Conservation (phyloP, 2,329 filamentous ascomycete genomes). For the Geosmithia putterillii region DNA sequence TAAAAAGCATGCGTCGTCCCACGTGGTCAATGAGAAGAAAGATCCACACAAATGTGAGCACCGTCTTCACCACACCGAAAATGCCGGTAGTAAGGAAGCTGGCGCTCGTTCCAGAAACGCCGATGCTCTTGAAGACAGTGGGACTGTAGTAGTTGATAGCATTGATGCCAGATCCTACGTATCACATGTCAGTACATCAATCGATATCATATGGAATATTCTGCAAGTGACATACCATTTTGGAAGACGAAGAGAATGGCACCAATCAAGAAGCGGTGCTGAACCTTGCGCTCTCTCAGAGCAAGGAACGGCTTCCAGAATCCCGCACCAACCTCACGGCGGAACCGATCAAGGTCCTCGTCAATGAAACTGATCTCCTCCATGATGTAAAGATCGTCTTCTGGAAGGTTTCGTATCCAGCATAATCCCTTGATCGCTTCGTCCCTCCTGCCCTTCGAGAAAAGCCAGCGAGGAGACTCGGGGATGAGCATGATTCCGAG, state of each 20-base stretch:
- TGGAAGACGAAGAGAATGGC: conserved; percentile 68
- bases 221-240: conserved; percentile 40
- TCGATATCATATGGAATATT: neutral
- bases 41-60: conserved; percentile 51
- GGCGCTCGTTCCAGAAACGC: conserved; percentile 25
- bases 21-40: conserved; percentile 48
- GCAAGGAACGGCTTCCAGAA: conserved; percentile 64
- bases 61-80: conserved; percentile 56
- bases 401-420: conserved; percentile 50
- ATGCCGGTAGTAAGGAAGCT: conserved; percentile 48
- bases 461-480: conserved; percentile 60
- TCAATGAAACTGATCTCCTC: conserved; percentile 65
- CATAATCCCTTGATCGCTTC: conserved; percentile 44
- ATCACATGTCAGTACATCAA: neutral
- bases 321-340: conserved; percentile 49
- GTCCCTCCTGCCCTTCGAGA: conserved; percentile 47
- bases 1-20: conserved; percentile 35
- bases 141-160: conserved; percentile 55
- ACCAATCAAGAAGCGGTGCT: conserved; percentile 63
- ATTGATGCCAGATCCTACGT: conserved; percentile 49
- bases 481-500: conserved; percentile 30
- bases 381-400: conserved; percentile 51
- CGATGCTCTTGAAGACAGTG: conserved; percentile 22
- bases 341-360: conserved; percentile 53
- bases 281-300: conserved; percentile 42